Conservation (phyloP, 768 basidiomycete genomes). For the Mycena floridula region DNA sequence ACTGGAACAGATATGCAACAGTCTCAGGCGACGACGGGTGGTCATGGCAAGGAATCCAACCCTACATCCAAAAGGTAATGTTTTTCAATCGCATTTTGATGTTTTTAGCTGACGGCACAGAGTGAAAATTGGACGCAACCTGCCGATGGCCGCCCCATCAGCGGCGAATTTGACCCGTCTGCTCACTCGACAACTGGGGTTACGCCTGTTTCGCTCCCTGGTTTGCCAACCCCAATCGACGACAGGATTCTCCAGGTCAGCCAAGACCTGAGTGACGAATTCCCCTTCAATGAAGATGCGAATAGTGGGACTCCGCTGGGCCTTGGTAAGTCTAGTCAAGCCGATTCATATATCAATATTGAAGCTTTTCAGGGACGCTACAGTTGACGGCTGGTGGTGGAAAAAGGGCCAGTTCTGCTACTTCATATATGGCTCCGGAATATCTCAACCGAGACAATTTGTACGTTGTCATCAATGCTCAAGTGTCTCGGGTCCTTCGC, state of each 20-base stretch:
- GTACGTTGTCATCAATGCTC: conserved; percentile 16
- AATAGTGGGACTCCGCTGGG: background rate
- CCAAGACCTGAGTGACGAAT: conserved; percentile 19
- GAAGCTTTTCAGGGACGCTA: conserved; percentile 11
- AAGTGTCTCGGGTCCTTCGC: conserved; percentile 4
- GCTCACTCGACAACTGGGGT: conserved; percentile 23
- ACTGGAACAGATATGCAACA: conserved; percentile 10
- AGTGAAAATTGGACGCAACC: conserved; percentile 12
- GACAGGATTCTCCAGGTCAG: conserved; percentile 26
- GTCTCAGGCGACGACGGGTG: conserved; percentile 13
- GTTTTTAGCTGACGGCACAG: background rate
- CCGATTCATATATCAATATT: background rate
- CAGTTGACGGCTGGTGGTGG: conserved; percentile 17
- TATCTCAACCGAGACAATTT: conserved; percentile 22
- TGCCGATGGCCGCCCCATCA: conserved; percentile 4
- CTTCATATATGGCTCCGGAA: conserved; percentile 23
- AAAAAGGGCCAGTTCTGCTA: conserved; percentile 22
- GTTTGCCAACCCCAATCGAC: conserved; percentile 21
- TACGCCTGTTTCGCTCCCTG: conserved; percentile 19
- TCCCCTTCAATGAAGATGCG: background rate
- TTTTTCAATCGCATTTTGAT: conserved; percentile 1
- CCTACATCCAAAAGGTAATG: conserved; percentile 5
- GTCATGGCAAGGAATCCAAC: conserved; percentile 13
- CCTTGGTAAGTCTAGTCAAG: background rate
- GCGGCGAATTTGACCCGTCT: conserved; percentile 24